A percentile compares a stretch with the other conserved stretches of the same genome.
Conservation (phyloP, 2,329 filamentous ascomycete genomes). For the Aspergillus phoenicis region DNA sequence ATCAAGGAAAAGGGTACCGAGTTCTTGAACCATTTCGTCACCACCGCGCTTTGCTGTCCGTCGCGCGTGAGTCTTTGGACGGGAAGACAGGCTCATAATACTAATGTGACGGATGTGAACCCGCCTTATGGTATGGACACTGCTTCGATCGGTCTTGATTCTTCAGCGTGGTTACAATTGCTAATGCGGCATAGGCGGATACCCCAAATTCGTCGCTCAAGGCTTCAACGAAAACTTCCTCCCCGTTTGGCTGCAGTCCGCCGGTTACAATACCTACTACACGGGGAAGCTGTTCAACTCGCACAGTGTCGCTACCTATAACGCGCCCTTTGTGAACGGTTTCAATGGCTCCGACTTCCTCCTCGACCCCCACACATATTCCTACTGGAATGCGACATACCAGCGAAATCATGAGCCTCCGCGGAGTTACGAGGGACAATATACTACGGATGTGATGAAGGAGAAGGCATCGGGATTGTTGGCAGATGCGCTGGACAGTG, state of each 20-base stretch:
- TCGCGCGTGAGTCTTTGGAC: conserved; percentile 67
- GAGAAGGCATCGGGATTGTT: conserved; percentile 63
- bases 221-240: conserved; percentile 54
- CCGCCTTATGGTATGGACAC: conserved; percentile 53
- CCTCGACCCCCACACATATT: conserved; percentile 59
- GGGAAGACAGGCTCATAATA: conserved; percentile 69
- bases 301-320: conserved; percentile 51
- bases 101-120: conserved; percentile 65
- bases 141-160: no score
- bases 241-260: conserved; percentile 52
- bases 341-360: conserved; percentile 48
- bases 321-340: conserved; percentile 34
- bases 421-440: conserved; percentile 57
- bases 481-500: conserved; percentile 57
- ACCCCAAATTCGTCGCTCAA: conserved; percentile 54
- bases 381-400: conserved; percentile 67
- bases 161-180: no score
- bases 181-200: conserved; percentile 33
- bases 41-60: conserved; percentile 68
- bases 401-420: conserved; percentile 62
- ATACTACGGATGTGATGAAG: conserved; percentile 63
- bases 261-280: conserved; percentile 55
- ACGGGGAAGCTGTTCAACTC: conserved; percentile 57
- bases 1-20: conserved; percentile 61
- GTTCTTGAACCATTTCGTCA: conserved; percentile 67